phyloP scores from a whole-genome alignment of 2,329 filamentous ascomycete genomes.

The Monilinia laxa region DNA sequence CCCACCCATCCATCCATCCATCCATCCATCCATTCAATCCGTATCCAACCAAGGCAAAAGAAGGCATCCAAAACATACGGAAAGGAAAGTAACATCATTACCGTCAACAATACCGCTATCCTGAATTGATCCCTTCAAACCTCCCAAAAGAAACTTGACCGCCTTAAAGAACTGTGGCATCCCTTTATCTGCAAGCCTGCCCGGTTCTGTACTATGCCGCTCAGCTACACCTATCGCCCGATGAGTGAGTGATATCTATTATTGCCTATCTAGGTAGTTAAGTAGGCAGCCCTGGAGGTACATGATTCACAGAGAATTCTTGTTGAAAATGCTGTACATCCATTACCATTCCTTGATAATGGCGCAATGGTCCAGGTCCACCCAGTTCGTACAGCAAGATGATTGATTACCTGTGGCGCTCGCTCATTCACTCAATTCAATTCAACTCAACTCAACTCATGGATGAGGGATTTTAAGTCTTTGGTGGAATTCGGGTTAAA shows the following conservation, averaged over 20 bases:
- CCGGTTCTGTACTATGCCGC: background rate
- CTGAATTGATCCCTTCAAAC: too few species aligned
- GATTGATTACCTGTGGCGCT: too few species aligned
- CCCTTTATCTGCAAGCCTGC: conserved; percentile 6
- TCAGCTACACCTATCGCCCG: background rate
- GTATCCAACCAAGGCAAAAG: conserved; percentile 8
- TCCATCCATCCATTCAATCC: background rate
- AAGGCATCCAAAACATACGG: conserved; percentile 14
- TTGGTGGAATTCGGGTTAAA: background rate
- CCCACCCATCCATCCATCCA: too few species aligned
- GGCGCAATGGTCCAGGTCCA: background rate
- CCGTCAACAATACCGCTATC: too few species aligned
- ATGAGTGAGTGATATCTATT: background rate
- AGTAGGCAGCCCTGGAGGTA: too few species aligned
- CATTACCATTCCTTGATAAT: background rate
- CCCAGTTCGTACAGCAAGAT: too few species aligned
- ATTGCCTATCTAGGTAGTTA: background rate
- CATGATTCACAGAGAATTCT: conserved; percentile 3
- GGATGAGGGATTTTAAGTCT: background rate
- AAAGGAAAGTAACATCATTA: background rate
- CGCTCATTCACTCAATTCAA: too few species aligned
- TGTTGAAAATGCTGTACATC: background rate
- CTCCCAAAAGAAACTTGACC: background rate
- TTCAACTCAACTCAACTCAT: background rate
- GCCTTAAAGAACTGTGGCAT: background rate